phyloP scores from a whole-genome alignment of 2,329 filamentous ascomycete genomes.

The Plectosphaerella plurivora region DNA sequence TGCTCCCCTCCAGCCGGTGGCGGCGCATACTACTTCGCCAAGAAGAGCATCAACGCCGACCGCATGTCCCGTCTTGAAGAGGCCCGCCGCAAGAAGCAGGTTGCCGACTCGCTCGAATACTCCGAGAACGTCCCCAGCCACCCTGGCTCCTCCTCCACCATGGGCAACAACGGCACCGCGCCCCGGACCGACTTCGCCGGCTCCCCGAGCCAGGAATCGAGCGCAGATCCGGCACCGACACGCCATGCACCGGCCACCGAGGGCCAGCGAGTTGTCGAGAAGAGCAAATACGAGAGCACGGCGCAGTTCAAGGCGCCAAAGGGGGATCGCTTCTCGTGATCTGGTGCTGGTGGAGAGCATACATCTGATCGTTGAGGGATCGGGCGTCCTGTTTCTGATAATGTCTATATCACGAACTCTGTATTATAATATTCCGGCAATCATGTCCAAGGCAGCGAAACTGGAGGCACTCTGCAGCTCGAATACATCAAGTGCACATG shows the following conservation, averaged over 20 bases:
- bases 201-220: constrained; percentile 68
- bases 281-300: constrained; percentile 84
- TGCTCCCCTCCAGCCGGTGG: constrained; percentile 61
- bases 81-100: constrained; percentile 58
- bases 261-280: constrained; percentile 62
- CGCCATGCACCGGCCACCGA: constrained; percentile 73
- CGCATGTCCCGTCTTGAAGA: constrained; percentile 68
- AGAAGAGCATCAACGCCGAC: constrained; percentile 89
- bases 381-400: too few species aligned
- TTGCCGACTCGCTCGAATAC: constrained; percentile 51
- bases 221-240: constrained; percentile 78
- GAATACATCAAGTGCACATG: too few species aligned
- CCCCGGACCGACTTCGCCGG: constrained; percentile 54
- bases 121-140: constrained; percentile 28
- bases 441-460: too few species aligned
- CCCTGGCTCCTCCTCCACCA: constrained; percentile 27
- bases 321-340: constrained; percentile 76
- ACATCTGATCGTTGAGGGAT: too few species aligned
- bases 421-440: too few species aligned
- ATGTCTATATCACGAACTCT: too few species aligned
- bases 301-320: constrained; percentile 73
- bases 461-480: too few species aligned
- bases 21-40: constrained; percentile 93
- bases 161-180: constrained; percentile 26
- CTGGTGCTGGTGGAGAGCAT: too few species aligned